A percentile compares a stretch with the other conserved stretches of the same genome.
Evolutionary conservation across 305 asterid species (phyloP).

Genomic region (Salvia sclarea): DNA sequence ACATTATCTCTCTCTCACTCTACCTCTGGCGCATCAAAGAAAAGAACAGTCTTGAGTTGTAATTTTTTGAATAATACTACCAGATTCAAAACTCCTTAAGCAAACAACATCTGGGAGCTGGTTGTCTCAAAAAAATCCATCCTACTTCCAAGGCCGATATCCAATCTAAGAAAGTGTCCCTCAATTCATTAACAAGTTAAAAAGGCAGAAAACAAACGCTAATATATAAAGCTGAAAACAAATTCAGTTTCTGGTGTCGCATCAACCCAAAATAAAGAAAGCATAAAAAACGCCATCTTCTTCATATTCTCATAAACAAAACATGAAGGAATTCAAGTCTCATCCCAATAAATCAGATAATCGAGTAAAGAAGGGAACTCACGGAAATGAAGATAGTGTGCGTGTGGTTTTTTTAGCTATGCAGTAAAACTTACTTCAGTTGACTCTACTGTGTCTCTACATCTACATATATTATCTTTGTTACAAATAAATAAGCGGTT

Average conservation of each 20-base stretch:
- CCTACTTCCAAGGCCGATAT: background rate
- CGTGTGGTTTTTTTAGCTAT: background rate
- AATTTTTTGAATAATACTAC: too few species aligned
- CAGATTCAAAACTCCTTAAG: background rate
- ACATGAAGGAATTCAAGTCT: background rate
- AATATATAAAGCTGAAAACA: background rate
- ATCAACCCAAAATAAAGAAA: constrained; percentile 6
- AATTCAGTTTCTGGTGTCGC: background rate
- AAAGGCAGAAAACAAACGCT: background rate
- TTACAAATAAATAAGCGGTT: background rate
- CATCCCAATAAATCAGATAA: background rate
- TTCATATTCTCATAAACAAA: constrained; percentile 1
- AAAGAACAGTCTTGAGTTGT: background rate
- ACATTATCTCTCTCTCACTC: background rate
- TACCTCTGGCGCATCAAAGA: too few species aligned
- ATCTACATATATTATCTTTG: background rate
- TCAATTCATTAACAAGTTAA: background rate
- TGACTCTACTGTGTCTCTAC: too few species aligned
- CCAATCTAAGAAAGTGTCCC: background rate
- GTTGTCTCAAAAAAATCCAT: constrained; percentile 1
- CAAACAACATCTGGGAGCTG: background rate
- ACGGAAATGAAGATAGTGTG: background rate
- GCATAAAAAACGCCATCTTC: background rate
- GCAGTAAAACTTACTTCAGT: constrained; percentile 4
- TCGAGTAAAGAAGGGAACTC: background rate